These are phyloP conservation scores for Rhizopogon salebrosus DNA, from an alignment of 768 basidiomycete species.

Conservation along the genomic window DNA sequence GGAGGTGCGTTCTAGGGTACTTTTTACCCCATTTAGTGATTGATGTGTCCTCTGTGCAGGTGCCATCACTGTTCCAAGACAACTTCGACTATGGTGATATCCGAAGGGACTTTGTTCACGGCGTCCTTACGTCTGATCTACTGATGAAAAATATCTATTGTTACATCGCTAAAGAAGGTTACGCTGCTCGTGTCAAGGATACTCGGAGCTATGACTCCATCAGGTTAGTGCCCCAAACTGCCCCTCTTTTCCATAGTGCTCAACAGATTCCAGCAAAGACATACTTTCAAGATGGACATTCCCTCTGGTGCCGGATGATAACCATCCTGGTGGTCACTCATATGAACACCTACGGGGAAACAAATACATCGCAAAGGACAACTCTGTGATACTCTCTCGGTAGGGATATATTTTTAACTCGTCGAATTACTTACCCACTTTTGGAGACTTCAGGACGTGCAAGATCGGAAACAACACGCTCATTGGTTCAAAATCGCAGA, in stretches of 20 bases:
- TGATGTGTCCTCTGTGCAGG: conserved; percentile 38
- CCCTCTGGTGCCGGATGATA: conserved; percentile 92
- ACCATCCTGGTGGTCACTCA: conserved; percentile 73
- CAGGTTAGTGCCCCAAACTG: conserved; percentile 45
- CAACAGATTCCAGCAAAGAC: conserved; percentile 61
- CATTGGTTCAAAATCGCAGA: conserved; percentile 72
- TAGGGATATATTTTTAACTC: conserved; percentile 26
- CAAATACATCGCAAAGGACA: conserved; percentile 80
- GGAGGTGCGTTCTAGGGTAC: conserved; percentile 51
- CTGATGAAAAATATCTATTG: conserved; percentile 93
- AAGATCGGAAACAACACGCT: conserved; percentile 78
- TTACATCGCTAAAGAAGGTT: conserved; percentile 82
- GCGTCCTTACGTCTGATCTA: conserved; percentile 89
- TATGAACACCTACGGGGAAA: conserved; percentile 89
- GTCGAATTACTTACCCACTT: not conserved
- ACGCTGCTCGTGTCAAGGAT: conserved; percentile 91
- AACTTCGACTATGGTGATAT: conserved; percentile 97
- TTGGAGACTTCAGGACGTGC: conserved; percentile 54
- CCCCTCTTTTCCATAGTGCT: conserved; percentile 1
- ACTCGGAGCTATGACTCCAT: conserved; percentile 88
- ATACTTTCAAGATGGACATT: conserved; percentile 93
- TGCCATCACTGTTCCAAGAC: conserved; percentile 94
- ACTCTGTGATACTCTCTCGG: conserved; percentile 80
- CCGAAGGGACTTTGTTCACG: conserved; percentile 89
- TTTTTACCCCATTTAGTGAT: not conserved